These are phyloP conservation scores for Solanum phureja DNA, from an alignment of 257 asterid species.

Conservation along the genomic window DNA sequence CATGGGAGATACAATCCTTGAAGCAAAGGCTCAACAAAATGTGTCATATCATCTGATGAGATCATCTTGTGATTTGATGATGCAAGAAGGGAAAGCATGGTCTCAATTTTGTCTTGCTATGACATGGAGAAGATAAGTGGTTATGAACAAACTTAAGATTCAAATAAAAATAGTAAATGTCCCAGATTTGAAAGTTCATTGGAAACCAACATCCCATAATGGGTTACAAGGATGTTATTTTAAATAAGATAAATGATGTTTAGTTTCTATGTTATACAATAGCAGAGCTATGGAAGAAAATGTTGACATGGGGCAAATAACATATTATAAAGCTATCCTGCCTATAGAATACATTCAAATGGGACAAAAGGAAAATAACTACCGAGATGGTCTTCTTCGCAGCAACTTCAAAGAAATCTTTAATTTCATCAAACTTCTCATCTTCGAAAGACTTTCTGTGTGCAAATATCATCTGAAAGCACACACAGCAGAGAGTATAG, in stretches of 20 bases:
- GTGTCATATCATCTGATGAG: background rate
- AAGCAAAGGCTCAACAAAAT: conserved; percentile 56
- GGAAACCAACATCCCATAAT: background rate
- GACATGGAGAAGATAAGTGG: conserved; percentile 7
- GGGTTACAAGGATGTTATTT: background rate
- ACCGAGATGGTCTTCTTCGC: conserved; percentile 25
- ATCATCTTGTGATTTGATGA: conserved; percentile 46
- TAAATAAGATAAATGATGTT: background rate
- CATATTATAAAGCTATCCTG: background rate
- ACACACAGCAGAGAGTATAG: background rate
- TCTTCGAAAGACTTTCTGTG: conserved; percentile 59
- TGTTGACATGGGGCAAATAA: background rate
- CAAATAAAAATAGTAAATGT: background rate
- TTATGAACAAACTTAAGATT: background rate
- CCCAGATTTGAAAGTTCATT: background rate
- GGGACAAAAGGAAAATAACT: conserved; percentile 5
- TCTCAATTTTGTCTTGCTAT: conserved; percentile 25
- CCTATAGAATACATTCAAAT: background rate
- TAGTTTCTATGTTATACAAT: background rate
- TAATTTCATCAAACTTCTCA: conserved; percentile 40
- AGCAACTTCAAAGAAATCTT: conserved; percentile 25
- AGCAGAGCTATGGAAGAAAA: background rate
- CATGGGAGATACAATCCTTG: conserved; percentile 32
- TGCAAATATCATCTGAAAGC: conserved; percentile 50
- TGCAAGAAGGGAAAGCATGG: conserved; percentile 39